Base-by-base conservation (phyloP, 768 basidiomycete species). In the Polyporus arcularius region DNA sequence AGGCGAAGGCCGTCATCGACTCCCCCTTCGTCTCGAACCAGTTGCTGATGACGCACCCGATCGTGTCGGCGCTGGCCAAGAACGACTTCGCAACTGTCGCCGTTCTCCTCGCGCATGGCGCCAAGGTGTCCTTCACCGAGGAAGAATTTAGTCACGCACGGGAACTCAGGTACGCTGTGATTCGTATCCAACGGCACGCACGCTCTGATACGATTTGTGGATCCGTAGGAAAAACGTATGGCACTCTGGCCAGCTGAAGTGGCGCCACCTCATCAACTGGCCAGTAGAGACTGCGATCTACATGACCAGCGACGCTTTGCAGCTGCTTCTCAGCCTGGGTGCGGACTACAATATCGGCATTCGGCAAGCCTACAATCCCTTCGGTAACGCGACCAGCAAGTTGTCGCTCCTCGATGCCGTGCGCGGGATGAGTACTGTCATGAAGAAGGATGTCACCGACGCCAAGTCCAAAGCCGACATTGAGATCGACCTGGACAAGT, bases 91-190 rank as follows among this genome's bases (percentile, higher is more conserved):
- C 70, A 11, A 70, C 68, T 16, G 48, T 72, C 1, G 73, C 72
- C 1, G 42, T 73, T 4, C 62, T 76, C 9, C 61, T 75, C 4
- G 71, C 73, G 0, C 58, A 75, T 39, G 74, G 71, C 0, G 72
- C 73, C 10, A 72, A 68, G 51, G 38, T 69, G 16, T 43, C 31
- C 1, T 65, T 68, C 54, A 62, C 60, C 6, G 62, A 65, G 31
- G 72, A 74, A 26, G 72, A 72, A 12, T 65, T 64, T 32, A 67
- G 70, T 31, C 61, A 61, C 30, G 67, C 71, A 4, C 39, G 61
- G 10, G 65, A 66, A 0, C 55, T 66, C 16, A 67, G 51, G 67
- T 65, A 55, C 43, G 72, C 58, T 21, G 53, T 53, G 18, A 2
- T 5, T 26, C 21, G 2, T 26, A 26, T 43, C 7, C 12, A 26